phyloP scores from a whole-genome alignment of 2,329 filamentous ascomycete species.

The Fonsecaea nubica region DNA sequence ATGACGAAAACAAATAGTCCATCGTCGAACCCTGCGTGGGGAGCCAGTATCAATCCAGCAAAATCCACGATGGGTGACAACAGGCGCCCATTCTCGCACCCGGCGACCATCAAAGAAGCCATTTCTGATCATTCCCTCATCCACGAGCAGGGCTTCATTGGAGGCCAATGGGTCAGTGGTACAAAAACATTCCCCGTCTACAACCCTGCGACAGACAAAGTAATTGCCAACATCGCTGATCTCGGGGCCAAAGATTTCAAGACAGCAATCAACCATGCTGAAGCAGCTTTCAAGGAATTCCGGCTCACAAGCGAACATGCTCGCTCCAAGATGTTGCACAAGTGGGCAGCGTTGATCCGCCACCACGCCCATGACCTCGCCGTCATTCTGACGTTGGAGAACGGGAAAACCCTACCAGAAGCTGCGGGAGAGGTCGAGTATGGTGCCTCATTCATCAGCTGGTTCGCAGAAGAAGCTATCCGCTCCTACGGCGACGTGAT shows the following conservation, averaged over 20 bases:
- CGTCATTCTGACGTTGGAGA: conserved; percentile 30
- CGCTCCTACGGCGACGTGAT: conserved; percentile 54
- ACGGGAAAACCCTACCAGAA: conserved; percentile 57
- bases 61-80: conserved; percentile 2
- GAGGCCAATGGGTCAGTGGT: conserved; percentile 12
- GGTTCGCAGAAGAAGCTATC: conserved; percentile 60
- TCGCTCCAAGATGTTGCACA: conserved; percentile 57
- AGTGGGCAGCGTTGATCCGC: conserved; percentile 63
- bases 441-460: conserved; percentile 55
- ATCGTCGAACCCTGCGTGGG: not conserved
- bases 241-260: conserved; percentile 36
- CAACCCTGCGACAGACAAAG: conserved; percentile 38
- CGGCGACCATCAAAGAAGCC: conserved; percentile 15
- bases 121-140: conserved; percentile 10
- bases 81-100: conserved; percentile 4
- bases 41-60: not conserved
- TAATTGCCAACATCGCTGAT: conserved; percentile 35
- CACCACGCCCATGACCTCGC: conserved; percentile 58
- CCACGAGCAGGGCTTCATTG: conserved; percentile 20
- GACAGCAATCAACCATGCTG: conserved; percentile 35
- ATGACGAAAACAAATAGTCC: not conserved
- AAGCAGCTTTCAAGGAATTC: conserved; percentile 47
- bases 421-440: conserved; percentile 56
- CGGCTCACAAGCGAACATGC: conserved; percentile 40
- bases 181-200: conserved; percentile 14